Evolutionary conservation across 768 basidiomycete species (phyloP).

Genomic region (Flagelloscypha sp.): DNA sequence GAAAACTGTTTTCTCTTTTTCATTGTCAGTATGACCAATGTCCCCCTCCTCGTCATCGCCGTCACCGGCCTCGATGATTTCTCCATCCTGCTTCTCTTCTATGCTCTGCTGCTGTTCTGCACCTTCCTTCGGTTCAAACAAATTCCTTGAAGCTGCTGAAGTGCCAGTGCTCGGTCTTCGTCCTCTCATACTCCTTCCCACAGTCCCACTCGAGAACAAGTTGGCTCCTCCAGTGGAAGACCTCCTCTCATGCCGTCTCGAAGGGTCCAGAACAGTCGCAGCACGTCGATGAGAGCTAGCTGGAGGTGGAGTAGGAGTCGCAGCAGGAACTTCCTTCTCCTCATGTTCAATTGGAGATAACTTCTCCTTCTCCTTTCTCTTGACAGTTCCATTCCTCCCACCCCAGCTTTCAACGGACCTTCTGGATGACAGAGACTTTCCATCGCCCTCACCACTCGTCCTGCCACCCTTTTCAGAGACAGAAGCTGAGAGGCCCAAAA

Average conservation of each 20-base stretch:
- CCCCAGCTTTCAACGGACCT: constrained; percentile 28
- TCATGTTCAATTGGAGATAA: constrained; percentile 17
- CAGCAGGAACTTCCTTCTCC: constrained; percentile 16
- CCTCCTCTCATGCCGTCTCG: constrained; percentile 69
- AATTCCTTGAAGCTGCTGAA: constrained; percentile 25
- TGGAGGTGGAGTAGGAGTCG: constrained; percentile 14
- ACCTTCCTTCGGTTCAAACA: constrained; percentile 37
- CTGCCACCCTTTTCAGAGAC: no score
- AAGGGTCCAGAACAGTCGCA: no score
- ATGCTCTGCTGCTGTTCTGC: constrained; percentile 37
- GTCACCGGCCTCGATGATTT: constrained; percentile 12
- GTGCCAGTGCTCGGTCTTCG: constrained; percentile 68
- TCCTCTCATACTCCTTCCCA: constrained; percentile 58
- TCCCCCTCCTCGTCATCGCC: constrained; percentile 38
- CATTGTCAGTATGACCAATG: constrained; percentile 45
- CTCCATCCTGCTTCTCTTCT: constrained; percentile 26
- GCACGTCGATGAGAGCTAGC: constrained; percentile 33
- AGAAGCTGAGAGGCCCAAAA: no score
- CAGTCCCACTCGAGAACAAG: constrained; percentile 28
- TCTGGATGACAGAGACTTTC: constrained; percentile 26
- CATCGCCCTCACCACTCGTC: no score
- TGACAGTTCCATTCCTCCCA: constrained; percentile 22
- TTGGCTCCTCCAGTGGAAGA: constrained; percentile 69
- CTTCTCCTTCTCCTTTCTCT: constrained; percentile 18
- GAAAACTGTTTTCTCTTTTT: constrained; percentile 89